These are phyloP conservation scores for Teratosphaeria zuluensis DNA, from an alignment of 2,329 filamentous ascomycete species.

Conservation along the genomic window DNA sequence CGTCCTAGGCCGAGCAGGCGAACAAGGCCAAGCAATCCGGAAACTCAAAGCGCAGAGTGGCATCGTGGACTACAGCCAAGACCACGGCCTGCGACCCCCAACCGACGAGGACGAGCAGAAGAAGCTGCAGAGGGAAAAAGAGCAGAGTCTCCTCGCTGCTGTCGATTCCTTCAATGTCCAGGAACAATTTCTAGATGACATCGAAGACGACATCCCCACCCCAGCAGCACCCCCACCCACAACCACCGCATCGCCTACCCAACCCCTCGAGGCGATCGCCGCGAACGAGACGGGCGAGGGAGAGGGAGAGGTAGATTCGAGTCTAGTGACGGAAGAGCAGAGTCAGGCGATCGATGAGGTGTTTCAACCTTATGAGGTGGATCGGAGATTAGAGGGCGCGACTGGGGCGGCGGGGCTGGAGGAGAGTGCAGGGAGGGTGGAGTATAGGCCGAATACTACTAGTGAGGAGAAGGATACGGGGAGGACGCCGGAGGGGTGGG, in stretches of 20 bases:
- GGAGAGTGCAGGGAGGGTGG: not conserved
- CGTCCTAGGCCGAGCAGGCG: conserved; percentile 72
- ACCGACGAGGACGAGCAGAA: conserved; percentile 7
- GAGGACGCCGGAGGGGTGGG: not conserved
- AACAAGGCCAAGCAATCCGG: conserved; percentile 60
- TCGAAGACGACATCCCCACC: not conserved
- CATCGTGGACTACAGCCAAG: conserved; percentile 47
- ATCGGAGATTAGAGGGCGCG: not conserved
- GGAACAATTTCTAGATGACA: not conserved
- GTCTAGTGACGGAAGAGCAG: not conserved
- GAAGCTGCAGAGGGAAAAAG: conserved; percentile 1
- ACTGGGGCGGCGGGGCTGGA: not conserved
- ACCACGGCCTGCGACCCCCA: conserved; percentile 22
- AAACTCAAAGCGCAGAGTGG: conserved; percentile 53
- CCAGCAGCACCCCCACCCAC: too few relatives aligned
- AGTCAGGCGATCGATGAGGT: not conserved
- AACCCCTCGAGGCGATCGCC: not conserved
- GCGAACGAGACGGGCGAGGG: not conserved
- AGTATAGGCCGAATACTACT: not conserved
- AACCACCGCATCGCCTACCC: not conserved
- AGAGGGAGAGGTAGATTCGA: not conserved
- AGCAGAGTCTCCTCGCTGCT: conserved; percentile 1
- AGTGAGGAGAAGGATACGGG: not conserved
- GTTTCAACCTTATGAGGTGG: not conserved
- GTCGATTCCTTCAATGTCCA: conserved; percentile 2